Conservation (phyloP, 2,329 filamentous ascomycete genomes). For the Coniochaeta ligniaria region DNA sequence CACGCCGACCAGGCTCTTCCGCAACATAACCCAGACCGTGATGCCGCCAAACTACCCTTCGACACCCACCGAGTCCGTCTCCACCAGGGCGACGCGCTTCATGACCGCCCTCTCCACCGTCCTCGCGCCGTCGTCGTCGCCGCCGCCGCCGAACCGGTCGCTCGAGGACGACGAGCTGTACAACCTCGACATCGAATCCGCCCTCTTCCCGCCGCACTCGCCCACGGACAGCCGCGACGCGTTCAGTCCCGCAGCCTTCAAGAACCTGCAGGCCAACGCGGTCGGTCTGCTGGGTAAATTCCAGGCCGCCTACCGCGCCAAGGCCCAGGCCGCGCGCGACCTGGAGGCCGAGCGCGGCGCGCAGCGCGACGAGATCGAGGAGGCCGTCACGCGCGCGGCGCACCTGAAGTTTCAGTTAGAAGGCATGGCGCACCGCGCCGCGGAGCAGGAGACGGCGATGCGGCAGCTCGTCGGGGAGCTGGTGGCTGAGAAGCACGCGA, state of each 20-base stretch:
- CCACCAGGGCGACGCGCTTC: constrained; percentile 30
- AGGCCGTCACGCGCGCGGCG: constrained; percentile 42
- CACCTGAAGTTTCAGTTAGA: constrained; percentile 55
- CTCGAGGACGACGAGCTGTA: constrained; percentile 43
- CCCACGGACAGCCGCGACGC: constrained; percentile 37
- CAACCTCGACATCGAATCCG: constrained; percentile 45
- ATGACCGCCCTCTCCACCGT: constrained; percentile 36
- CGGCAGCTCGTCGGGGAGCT: constrained; percentile 36
- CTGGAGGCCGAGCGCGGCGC: constrained; percentile 45
- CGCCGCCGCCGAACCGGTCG: constrained; percentile 10
- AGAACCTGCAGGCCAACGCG: constrained; percentile 54
- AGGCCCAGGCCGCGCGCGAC: constrained; percentile 41
- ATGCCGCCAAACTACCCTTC: constrained; percentile 13
- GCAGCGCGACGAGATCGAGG: constrained; percentile 47
- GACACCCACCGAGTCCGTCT: constrained; percentile 24
- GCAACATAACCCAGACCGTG: constrained; percentile 17
- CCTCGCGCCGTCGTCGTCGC: constrained; percentile 20
- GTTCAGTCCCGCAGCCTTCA: constrained; percentile 53
- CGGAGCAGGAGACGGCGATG: constrained; percentile 45
- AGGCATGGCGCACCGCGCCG: constrained; percentile 45
- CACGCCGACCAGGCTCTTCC: constrained; percentile 21
- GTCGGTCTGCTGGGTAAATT: constrained; percentile 46
- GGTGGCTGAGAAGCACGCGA: constrained; percentile 40
- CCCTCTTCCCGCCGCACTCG: constrained; percentile 40
- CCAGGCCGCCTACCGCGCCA: constrained; percentile 51